These are phyloP conservation scores for Candida nonsorbophila DNA, from an alignment of 805 yeast species.

Conservation along the genomic window DNA sequence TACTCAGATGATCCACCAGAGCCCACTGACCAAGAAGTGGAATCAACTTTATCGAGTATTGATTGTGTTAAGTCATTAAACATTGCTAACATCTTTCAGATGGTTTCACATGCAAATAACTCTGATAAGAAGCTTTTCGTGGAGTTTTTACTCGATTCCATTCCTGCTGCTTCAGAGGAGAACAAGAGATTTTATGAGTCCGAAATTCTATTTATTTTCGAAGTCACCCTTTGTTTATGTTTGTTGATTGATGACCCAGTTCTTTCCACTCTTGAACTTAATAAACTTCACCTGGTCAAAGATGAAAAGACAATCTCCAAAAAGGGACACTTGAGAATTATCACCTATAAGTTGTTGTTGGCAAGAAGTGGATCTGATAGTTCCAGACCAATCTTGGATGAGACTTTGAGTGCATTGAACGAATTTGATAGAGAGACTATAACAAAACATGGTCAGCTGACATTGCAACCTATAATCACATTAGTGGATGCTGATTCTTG, in stretches of 20 bases:
- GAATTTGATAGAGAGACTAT: conserved; percentile 38
- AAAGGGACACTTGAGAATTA: conserved; percentile 36
- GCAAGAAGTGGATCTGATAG: conserved; percentile 30
- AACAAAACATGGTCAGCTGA: conserved; percentile 39
- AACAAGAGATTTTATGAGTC: conserved; percentile 40
- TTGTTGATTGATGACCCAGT: conserved; percentile 21
- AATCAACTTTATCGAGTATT: conserved; percentile 72
- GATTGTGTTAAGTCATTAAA: conserved; percentile 78
- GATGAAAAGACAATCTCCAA: conserved; percentile 16
- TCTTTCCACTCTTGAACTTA: conserved; percentile 12
- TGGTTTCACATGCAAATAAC: conserved; percentile 33
- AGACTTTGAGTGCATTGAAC: conserved; percentile 1
- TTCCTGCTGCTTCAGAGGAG: conserved; percentile 22
- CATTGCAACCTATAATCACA: conserved; percentile 45
- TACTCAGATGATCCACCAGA: conserved; percentile 81
- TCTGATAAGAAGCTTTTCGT: conserved; percentile 30
- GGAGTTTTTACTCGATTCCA: conserved; percentile 17
- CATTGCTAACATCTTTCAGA: conserved; percentile 50
- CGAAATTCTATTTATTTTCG: conserved; percentile 45
- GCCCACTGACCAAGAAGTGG: conserved; percentile 91
- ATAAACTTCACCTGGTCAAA: conserved; percentile 6
- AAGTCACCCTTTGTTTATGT: conserved; percentile 33
- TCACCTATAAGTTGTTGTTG: conserved; percentile 48
- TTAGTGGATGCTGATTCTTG: conserved; percentile 41
- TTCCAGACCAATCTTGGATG: conserved; percentile 11